Base-by-base conservation (phyloP, 371 early-diverging fungal genomes). In the Phascolomyces articulosus region DNA sequence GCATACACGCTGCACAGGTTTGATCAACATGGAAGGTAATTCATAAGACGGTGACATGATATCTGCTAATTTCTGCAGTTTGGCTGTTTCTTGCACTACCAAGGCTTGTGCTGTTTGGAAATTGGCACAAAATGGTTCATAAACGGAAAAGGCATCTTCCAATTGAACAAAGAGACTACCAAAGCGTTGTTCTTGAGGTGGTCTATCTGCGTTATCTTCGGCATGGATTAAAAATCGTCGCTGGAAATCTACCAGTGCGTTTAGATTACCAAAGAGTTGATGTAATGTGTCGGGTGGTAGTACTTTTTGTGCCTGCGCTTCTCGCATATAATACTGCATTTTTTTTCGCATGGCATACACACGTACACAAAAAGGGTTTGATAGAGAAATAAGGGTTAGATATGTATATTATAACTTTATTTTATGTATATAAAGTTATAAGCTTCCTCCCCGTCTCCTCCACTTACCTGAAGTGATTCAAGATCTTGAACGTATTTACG, bases 1-100 rank as follows among this genome's bases (percentile, higher is more conserved):
- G 85, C 97, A 96, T 47, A 98, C 88, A 51, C 99, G 87, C 75
- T 99, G 98, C 4, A 98, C 91, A 0, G 99, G 99, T 72, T 96
- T 95, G 77, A 99, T 97, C 40, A 99, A 83, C 78, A 93, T 89
- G 20, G 95, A 92, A 10, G 91, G 96, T 58, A 98, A 82, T 63
- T 91, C 94, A 57, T 91, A 91, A 27, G 80, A 82, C 7, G 96
- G 94, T 31, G 95, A 95, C 66, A 95, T 82, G 34, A 95, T 73
- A 66, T 88, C 80, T 8, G 82, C 67, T 64, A 92, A 69, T 59
- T 77, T 79, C 58, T 84, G 77, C 13, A 87, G 68, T 54, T 81
- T 82, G 29, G 55, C 68, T 18, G 68, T 62, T 60, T 84, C 85
- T 47, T 78, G 77, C 18, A 83, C 40, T 6, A 83, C 79, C 26